Conservation (phyloP, 2,329 filamentous ascomycete genomes). For the Calonectria pauciramosa region DNA sequence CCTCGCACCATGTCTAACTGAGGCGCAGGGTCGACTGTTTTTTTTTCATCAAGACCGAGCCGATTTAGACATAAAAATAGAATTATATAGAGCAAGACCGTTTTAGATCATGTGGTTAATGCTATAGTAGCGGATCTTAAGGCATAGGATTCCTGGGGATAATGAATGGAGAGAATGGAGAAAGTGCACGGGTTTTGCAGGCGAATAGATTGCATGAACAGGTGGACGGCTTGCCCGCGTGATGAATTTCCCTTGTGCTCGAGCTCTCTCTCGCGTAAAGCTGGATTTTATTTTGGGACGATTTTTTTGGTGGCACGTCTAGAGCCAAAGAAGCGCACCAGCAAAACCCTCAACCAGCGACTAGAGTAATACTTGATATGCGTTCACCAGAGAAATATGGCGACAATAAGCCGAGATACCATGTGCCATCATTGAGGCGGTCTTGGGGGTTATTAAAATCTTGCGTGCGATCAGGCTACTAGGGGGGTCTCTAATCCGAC, state of each 20-base stretch:
- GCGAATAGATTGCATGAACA: background rate
- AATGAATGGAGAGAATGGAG: no score
- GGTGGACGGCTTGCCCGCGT: background rate
- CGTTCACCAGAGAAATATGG: background rate
- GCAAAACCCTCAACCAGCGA: background rate
- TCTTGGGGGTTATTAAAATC: background rate
- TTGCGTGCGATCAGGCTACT: background rate
- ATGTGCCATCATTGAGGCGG: background rate
- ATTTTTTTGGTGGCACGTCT: background rate
- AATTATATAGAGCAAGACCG: no score
- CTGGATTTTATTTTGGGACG: background rate
- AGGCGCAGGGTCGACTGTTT: no score
- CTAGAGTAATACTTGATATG: background rate
- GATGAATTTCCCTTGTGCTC: background rate
- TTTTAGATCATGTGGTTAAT: no score
- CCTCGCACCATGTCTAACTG: no score
- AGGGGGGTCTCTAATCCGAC: no score
- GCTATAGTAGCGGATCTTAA: no score
- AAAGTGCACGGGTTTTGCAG: background rate
- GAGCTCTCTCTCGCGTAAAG: background rate
- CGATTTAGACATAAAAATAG: no score
- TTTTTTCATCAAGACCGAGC: no score
- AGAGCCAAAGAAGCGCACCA: background rate
- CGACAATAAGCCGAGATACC: background rate
- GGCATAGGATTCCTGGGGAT: no score